Evolutionary conservation across 371 early-diverging fungal genomes (phyloP).

Genomic region (Syncephalis fuscata): DNA sequence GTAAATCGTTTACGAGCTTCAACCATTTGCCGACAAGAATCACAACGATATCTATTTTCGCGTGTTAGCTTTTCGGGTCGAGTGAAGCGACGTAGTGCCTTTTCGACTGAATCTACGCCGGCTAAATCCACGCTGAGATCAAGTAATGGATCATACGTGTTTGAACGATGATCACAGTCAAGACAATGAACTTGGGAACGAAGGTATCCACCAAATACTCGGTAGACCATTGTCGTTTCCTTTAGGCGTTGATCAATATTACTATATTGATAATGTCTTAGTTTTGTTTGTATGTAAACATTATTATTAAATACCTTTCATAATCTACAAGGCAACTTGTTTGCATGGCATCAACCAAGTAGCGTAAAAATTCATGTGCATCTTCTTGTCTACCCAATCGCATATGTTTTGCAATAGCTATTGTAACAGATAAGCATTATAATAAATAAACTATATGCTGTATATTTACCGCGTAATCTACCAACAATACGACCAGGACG

Average conservation of each 20-base stretch:
- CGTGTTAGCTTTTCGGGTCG: slow-evolving; percentile 35
- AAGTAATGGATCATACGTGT: slow-evolving; percentile 55
- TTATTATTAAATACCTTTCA: slow-evolving; percentile 12
- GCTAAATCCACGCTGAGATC: slow-evolving; percentile 68
- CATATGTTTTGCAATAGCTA: slow-evolving; percentile 56
- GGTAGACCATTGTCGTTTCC: slow-evolving; percentile 55
- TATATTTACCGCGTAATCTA: slow-evolving; percentile 34
- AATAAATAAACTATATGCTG: background rate
- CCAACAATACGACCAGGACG: slow-evolving; percentile 49
- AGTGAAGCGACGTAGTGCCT: slow-evolving; percentile 49
- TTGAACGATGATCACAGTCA: slow-evolving; percentile 51
- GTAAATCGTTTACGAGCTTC: slow-evolving; percentile 70
- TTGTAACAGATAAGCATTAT: background rate
- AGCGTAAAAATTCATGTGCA: slow-evolving; percentile 74
- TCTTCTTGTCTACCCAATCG: slow-evolving; percentile 76
- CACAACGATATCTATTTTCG: slow-evolving; percentile 47
- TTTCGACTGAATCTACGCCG: slow-evolving; percentile 31
- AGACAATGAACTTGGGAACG: slow-evolving; percentile 61
- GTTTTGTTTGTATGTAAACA: too few species aligned
- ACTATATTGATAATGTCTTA: background rate
- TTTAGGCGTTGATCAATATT: slow-evolving; percentile 49
- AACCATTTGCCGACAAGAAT: slow-evolving; percentile 46
- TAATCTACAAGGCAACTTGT: slow-evolving; percentile 27
- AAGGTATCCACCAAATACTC: slow-evolving; percentile 69
- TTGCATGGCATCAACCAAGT: slow-evolving; percentile 50